A percentile compares a stretch with the other conserved stretches of the same genome.
Conservation (phyloP, 257 asterid genomes). For the Anisodus acutangulus region DNA sequence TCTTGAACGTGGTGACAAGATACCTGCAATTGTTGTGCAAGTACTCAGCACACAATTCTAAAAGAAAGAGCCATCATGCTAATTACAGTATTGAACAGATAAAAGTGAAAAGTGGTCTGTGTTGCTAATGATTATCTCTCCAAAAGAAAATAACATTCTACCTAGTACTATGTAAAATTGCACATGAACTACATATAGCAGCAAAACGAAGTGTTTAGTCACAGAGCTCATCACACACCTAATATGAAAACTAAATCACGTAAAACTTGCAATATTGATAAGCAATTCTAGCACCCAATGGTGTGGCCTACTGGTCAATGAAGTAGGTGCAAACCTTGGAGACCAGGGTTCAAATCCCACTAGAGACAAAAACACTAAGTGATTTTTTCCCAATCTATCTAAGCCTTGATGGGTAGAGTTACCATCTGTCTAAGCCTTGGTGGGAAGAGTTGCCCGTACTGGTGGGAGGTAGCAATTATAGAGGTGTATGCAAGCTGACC, state of each 20-base stretch:
- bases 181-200: not conserved
- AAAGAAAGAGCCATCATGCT: not conserved
- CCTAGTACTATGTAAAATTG: not conserved
- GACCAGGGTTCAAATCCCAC: not conserved
- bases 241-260: not conserved
- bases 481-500: too few relatives aligned
- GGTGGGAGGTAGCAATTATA: not conserved
- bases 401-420: not conserved
- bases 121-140: not conserved
- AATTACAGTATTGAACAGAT: not conserved
- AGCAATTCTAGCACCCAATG: not conserved
- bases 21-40: slow-evolving; percentile 53
- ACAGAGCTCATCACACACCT: not conserved
- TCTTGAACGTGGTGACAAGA: slow-evolving; percentile 88
- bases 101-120: not conserved
- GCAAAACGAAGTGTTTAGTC: not conserved
- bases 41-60: slow-evolving; percentile 5
- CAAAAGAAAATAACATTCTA: not conserved
- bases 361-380: not conserved
- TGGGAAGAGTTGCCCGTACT: not conserved
- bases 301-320: not conserved
- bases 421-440: not conserved
- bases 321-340: not conserved
- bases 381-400: not conserved
- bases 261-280: not conserved